Evolutionary conservation across 2,329 filamentous ascomycete species (phyloP).

Genomic region (Aureobasidium sp.): DNA sequence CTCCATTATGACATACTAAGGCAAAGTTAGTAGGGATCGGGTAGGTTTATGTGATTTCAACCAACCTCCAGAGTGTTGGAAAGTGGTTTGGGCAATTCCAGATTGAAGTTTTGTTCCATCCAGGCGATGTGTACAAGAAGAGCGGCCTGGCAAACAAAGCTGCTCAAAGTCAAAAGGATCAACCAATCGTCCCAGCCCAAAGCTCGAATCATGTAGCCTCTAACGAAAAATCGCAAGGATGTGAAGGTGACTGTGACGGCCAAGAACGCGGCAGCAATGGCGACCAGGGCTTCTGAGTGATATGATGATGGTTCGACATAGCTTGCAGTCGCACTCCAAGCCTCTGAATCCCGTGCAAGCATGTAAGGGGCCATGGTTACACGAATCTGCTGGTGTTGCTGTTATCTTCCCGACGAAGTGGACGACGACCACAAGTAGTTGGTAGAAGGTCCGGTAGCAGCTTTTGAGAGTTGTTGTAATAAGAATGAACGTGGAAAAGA

Average conservation of each 20-base stretch:
- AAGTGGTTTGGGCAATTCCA: background rate
- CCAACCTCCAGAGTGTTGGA: background rate
- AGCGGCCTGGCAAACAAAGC: slow-evolving; percentile 25
- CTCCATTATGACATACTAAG: slow-evolving; percentile 26
- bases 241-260: slow-evolving; percentile 34
- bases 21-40: background rate
- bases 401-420: background rate
- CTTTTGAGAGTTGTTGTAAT: background rate
- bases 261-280: slow-evolving; percentile 25
- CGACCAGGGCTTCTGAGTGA: background rate
- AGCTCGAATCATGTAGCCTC: slow-evolving; percentile 32
- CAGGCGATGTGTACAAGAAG: slow-evolving; percentile 21
- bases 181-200: slow-evolving; percentile 40
- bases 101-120: background rate
- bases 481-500: background rate
- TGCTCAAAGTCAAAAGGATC: slow-evolving; percentile 35
- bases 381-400: background rate
- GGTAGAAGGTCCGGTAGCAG: background rate
- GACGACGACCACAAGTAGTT: too few relatives aligned
- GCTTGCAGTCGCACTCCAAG: background rate
- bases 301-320: background rate
- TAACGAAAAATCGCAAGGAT: slow-evolving; percentile 34
- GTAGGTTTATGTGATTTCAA: background rate
- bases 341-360: background rate
- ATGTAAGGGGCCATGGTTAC: background rate